Evolutionary conservation across 805 yeast species (phyloP), one percentile per base, ranked within the genome.

Genomic region (Pichia membranifaciens): DNA sequence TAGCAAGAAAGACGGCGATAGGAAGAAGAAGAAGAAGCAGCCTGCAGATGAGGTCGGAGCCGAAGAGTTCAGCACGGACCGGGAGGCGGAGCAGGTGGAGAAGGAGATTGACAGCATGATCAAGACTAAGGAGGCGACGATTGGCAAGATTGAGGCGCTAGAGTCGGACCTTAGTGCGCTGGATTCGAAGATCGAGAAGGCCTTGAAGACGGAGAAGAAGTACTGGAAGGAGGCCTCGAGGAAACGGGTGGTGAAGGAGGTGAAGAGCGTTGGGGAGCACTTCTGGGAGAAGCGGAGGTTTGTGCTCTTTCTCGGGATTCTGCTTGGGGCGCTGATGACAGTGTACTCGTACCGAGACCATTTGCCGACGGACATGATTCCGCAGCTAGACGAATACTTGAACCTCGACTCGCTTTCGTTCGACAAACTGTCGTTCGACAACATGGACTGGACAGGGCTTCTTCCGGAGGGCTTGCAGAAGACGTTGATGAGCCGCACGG

Each of bases 361-460:
- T 16, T 65, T 71, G 2, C 61, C 66, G 13, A 55, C 68, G 22
- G 72, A 73, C 40, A 67, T 73, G 1, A 60, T 75, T 15, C 62
- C 72, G 5, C 85, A 72, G 57, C 68, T 73, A 58, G 84, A 73
- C 60, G 71, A 67, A 35, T 74, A 67, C 54, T 67, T 70, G 50
- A 75, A 69, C 34, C 72, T 84, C 48, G 90, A 86, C 49, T 64
- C 78, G 5, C 62, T 84, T 21, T 36, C 45, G 22, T 72, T 84
- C 47, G 90, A 86, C 48, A 64, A 77, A 9, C 61, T 84, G 20
- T 34, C 54, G 32, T 72, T 83, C 49, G 90, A 86, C 47, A 62
- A 77, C 7, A 62, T 84, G 29, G 91, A 84, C 49, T 82, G 91
- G 88, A 78, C 76, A 48, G 87, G 79, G 21, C 70, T 74, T 20